These are phyloP conservation scores for Lasiodiplodia theobromae DNA, from an alignment of 2,329 filamentous ascomycete genomes.

Conservation along the genomic window DNA sequence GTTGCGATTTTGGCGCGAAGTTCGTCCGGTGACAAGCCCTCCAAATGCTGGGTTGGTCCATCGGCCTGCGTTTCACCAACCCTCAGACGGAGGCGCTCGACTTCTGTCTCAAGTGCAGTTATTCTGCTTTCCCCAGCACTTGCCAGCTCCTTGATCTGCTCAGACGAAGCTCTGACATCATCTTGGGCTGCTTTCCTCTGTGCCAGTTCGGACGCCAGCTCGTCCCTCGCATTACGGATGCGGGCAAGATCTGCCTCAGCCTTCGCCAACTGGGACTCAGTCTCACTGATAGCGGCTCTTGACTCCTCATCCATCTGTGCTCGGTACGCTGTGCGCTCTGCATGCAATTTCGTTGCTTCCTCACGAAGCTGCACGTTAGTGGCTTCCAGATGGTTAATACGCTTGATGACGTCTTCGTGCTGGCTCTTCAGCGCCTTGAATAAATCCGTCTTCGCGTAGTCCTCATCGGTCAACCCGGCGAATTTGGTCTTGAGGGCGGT, in stretches of 20 bases:
- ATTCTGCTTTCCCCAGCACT: conserved; percentile 83
- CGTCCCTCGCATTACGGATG: conserved; percentile 83
- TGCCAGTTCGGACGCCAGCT: conserved; percentile 80
- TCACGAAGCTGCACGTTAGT: conserved; percentile 84
- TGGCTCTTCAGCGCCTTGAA: conserved; percentile 92
- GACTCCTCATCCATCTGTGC: conserved; percentile 82
- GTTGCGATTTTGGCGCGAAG: conserved; percentile 76
- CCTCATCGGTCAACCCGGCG: conserved; percentile 83
- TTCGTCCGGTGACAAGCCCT: conserved; percentile 71
- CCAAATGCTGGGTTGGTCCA: conserved; percentile 51
- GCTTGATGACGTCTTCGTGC: conserved; percentile 90
- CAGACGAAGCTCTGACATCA: conserved; percentile 71
- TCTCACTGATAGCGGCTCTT: conserved; percentile 73
- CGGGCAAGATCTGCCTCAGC: conserved; percentile 86
- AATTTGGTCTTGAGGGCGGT: conserved; percentile 73
- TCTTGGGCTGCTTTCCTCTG: conserved; percentile 82
- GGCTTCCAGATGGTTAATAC: conserved; percentile 89
- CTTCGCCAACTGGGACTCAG: conserved; percentile 80
- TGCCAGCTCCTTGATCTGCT: conserved; percentile 81
- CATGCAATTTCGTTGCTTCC: conserved; percentile 83
- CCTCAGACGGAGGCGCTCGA: conserved; percentile 71
- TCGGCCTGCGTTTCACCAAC: conserved; percentile 53
- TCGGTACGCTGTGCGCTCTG: conserved; percentile 83
- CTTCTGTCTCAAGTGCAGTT: conserved; percentile 79
- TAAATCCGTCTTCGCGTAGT: conserved; percentile 89